Evolutionary conservation across 2,329 filamentous ascomycete species (phyloP).

Genomic region (Zasmidium angulare): DNA sequence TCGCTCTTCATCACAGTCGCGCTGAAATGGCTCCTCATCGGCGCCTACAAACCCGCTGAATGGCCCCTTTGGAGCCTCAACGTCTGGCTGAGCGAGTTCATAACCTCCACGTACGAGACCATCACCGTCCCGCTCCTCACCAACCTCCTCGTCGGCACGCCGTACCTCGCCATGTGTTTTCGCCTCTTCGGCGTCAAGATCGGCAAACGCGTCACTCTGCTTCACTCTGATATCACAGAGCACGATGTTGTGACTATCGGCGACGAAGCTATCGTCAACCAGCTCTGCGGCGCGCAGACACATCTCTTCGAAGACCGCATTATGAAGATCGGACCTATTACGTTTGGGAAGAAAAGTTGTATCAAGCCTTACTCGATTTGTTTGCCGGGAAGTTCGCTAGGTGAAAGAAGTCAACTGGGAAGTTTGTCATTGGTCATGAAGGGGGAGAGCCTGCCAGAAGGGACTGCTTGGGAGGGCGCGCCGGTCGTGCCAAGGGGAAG

Average conservation of each 20-base stretch:
- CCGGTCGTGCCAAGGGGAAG: conserved; percentile 18
- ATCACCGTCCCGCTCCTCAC: conserved; percentile 20
- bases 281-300: conserved; percentile 23
- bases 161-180: conserved; percentile 25
- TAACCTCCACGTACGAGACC: conserved; percentile 26
- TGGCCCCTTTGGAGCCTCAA: conserved; percentile 30
- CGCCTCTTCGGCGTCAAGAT: conserved; percentile 26
- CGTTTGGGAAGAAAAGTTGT: conserved; percentile 17
- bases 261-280: conserved; percentile 25
- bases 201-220: conserved; percentile 21
- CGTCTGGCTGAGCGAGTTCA: conserved; percentile 26
- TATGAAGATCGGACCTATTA: conserved; percentile 27
- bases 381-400: conserved; percentile 20
- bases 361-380: conserved; percentile 26
- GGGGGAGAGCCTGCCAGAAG: conserved; percentile 21
- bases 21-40: conserved; percentile 28
- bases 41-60: conserved; percentile 22
- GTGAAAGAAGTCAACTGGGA: conserved; percentile 22
- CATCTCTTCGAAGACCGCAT: conserved; percentile 29
- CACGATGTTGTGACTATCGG: conserved; percentile 26
- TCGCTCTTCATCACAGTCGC: conserved; percentile 18
- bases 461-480: conserved; percentile 23
- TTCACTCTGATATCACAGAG: conserved; percentile 24
- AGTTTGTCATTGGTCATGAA: conserved; percentile 26
- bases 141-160: conserved; percentile 23